These are phyloP conservation scores for Erucastrum elatum DNA, from an alignment of 345 rosid genomes.

Conservation along the genomic window DNA sequence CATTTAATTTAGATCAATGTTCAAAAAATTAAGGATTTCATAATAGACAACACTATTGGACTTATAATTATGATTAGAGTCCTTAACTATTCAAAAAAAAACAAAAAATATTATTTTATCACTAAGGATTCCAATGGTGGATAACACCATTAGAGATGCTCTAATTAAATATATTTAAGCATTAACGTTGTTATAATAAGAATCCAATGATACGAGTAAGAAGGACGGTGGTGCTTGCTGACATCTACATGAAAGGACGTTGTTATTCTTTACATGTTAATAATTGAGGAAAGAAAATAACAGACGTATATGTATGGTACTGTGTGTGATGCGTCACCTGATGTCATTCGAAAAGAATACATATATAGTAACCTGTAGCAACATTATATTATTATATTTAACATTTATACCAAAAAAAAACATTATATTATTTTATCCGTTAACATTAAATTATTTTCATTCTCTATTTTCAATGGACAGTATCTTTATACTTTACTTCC, in stretches of 20 bases:
- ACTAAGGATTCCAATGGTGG: too few relatives aligned
- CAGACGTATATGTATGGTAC: not conserved
- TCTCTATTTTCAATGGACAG: not conserved
- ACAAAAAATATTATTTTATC: too few relatives aligned
- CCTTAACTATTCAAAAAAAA: too few relatives aligned
- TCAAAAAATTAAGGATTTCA: too few relatives aligned
- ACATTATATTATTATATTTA: too few relatives aligned
- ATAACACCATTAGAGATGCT: too few relatives aligned
- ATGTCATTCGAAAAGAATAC: constrained; percentile 1
- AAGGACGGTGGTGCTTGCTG: not conserved
- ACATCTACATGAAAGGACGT: not conserved
- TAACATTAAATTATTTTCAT: not conserved
- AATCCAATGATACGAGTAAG: not conserved
- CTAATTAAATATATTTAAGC: not conserved
- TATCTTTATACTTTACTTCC: too few relatives aligned
- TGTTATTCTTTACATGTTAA: not conserved
- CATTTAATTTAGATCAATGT: too few relatives aligned
- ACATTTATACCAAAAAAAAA: too few relatives aligned
- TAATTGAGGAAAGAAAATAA: constrained; percentile 17
- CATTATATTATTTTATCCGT: too few relatives aligned
- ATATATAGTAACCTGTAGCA: not conserved
- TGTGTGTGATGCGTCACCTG: constrained; percentile 22
- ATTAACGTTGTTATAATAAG: not conserved
- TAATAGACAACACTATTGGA: too few relatives aligned
- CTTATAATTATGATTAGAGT: too few relatives aligned